phyloP scores from a whole-genome alignment of 2,329 filamentous ascomycete species.

The Fusarium floridanum region DNA sequence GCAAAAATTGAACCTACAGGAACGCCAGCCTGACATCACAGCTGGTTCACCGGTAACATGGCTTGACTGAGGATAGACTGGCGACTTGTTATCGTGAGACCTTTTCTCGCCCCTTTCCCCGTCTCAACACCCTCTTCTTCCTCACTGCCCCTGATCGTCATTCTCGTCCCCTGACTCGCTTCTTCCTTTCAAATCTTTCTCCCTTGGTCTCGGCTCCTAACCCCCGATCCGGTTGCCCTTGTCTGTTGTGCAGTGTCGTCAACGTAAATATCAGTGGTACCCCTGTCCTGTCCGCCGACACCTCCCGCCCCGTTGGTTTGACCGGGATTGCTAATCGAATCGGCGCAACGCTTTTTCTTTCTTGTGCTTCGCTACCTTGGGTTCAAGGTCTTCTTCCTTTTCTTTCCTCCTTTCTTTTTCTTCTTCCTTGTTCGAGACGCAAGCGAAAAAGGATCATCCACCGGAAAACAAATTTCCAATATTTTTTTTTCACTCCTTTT shows the following conservation, averaged over 20 bases:
- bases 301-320: slow-evolving; percentile 23
- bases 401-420: slow-evolving; percentile 5
- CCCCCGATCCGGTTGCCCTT: slow-evolving; percentile 33
- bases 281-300: slow-evolving; percentile 26
- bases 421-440: slow-evolving; percentile 5
- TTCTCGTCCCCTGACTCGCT: slow-evolving; percentile 28
- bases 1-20: slow-evolving; percentile 22
- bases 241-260: slow-evolving; percentile 12
- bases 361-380: slow-evolving; percentile 8
- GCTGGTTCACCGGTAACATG: slow-evolving; percentile 23
- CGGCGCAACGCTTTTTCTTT: slow-evolving; percentile 28
- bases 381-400: slow-evolving; percentile 9
- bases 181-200: slow-evolving; percentile 17
- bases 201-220: slow-evolving; percentile 20
- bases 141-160: slow-evolving; percentile 33
- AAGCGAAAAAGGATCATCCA: slow-evolving; percentile 2
- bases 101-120: slow-evolving; percentile 7
- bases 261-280: slow-evolving; percentile 12
- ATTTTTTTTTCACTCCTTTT: neutral
- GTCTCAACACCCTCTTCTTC: slow-evolving; percentile 15
- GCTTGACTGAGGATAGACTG: neutral
- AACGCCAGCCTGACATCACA: slow-evolving; percentile 29
- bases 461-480: neutral
- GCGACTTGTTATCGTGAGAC: slow-evolving; percentile 18
- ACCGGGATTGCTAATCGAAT: slow-evolving; percentile 42